Evolutionary conservation across 202 grass and related monocot genomes (phyloP).

Genomic region (Digitaria exilis): DNA sequence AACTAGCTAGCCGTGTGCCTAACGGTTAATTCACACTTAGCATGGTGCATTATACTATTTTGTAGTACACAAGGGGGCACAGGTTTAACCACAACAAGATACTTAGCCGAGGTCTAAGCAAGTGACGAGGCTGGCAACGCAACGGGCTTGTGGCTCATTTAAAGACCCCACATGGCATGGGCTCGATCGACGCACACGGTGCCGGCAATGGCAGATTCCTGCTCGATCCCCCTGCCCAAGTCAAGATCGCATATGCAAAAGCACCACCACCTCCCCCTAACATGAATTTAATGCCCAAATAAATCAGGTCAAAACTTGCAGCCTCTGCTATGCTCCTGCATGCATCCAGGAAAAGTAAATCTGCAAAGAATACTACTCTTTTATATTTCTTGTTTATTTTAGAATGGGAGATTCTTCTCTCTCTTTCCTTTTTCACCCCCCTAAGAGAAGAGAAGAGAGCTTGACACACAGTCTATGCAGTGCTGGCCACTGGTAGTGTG

Average conservation of each 20-base stretch:
- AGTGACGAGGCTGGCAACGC: neutral
- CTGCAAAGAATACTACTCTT: too few species aligned
- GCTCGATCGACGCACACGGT: slow-evolving; percentile 54
- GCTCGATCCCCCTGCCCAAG: neutral
- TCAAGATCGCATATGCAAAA: slow-evolving; percentile 28
- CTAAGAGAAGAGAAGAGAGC: neutral
- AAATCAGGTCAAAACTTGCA: slow-evolving; percentile 48
- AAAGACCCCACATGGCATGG: slow-evolving; percentile 55
- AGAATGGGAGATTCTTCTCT: neutral
- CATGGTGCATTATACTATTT: neutral
- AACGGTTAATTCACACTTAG: slow-evolving; percentile 44
- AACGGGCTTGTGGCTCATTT: slow-evolving; percentile 40
- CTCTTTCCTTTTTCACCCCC: too few species aligned
- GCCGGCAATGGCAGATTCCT: slow-evolving; percentile 46
- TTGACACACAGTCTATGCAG: neutral
- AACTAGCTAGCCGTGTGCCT: slow-evolving; percentile 15
- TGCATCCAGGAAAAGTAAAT: neutral
- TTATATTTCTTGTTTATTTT: neutral
- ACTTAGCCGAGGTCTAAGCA: too few species aligned
- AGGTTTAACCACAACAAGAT: too few species aligned
- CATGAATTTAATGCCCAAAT: slow-evolving; percentile 44
- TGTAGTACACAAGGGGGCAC: neutral
- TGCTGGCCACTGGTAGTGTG: neutral
- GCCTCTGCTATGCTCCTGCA: slow-evolving; percentile 7
- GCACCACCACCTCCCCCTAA: neutral